A percentile compares a stretch with the other conserved stretches of the same genome.
Evolutionary conservation across 352 stramenopile genomes (phyloP).

Genomic region (Bremia lactucae): DNA sequence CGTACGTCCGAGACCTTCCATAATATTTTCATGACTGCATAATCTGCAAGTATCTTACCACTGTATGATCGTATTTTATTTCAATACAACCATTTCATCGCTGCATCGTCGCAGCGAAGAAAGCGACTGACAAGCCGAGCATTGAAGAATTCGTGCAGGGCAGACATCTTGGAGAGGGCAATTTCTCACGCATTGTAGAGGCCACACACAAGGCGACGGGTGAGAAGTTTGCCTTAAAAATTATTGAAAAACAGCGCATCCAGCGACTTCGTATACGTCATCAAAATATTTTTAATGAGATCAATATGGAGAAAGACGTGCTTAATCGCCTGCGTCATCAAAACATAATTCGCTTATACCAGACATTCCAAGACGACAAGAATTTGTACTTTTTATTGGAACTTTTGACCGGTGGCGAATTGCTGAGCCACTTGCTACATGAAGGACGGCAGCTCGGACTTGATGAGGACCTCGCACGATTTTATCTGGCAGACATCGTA

Average conservation of each 20-base stretch:
- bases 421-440: constrained; percentile 87
- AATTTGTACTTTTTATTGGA: constrained; percentile 96
- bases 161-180: constrained; percentile 73
- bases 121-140: constrained; percentile 52
- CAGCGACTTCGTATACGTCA: constrained; percentile 86
- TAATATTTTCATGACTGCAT: neutral
- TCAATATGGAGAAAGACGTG: constrained; percentile 95
- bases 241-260: constrained; percentile 88
- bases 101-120: constrained; percentile 43
- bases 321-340: constrained; percentile 83
- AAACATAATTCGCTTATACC: constrained; percentile 91
- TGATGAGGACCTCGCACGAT: constrained; percentile 66
- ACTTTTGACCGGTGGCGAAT: constrained; percentile 83
- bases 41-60: no score
- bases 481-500: constrained; percentile 84
- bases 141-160: constrained; percentile 69
- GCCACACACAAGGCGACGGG: constrained; percentile 81
- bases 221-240: constrained; percentile 93
- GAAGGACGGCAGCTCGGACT: constrained; percentile 64
- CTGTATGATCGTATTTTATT: no score
- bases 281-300: constrained; percentile 97
- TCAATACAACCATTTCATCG: constrained; percentile 2
- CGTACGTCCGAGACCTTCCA: constrained; percentile 7
- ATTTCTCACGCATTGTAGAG: constrained; percentile 92
- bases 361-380: constrained; percentile 93